phyloP scores from a whole-genome alignment of 371 early-diverging fungal species.

The Rhizomucor miehei region DNA sequence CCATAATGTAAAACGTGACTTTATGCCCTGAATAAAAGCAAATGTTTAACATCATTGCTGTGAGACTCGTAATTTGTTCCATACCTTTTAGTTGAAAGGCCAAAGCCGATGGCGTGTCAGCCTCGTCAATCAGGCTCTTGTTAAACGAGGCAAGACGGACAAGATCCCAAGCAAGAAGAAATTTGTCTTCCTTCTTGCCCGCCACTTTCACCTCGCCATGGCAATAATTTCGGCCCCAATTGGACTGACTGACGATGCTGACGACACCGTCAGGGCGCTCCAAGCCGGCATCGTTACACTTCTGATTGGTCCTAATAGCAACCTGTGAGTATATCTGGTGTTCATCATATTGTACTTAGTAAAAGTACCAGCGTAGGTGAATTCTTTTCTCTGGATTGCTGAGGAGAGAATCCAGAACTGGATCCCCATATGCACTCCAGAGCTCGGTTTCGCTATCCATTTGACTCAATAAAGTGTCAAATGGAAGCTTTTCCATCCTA shows the following conservation, averaged over 20 bases:
- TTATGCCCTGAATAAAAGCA: constrained; percentile 2
- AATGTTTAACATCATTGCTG: background rate
- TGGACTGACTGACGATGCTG: background rate
- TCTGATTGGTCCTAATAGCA: constrained; percentile 6
- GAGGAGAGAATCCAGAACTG: constrained; percentile 2
- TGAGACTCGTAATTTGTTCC: background rate
- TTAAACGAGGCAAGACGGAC: background rate
- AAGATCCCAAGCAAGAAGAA: background rate
- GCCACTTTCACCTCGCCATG: background rate
- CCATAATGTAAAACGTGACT: background rate
- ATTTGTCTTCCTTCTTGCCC: background rate
- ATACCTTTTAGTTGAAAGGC: constrained; percentile 8
- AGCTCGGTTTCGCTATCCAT: constrained; percentile 2
- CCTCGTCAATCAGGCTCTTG: background rate
- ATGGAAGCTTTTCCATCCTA: background rate
- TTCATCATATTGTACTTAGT: background rate
- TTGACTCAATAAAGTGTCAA: background rate
- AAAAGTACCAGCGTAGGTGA: constrained; percentile 2
- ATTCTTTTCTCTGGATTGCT: constrained; percentile 1
- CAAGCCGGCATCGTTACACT: background rate
- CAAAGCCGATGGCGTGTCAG: constrained; percentile 1
- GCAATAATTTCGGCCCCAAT: background rate
- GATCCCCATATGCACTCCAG: constrained; percentile 4
- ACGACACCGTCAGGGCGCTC: background rate
- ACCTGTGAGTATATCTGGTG: background rate